Evolutionary conservation across 2,329 filamentous ascomycete genomes (phyloP).

Genomic region (Talaromyces sp.): DNA sequence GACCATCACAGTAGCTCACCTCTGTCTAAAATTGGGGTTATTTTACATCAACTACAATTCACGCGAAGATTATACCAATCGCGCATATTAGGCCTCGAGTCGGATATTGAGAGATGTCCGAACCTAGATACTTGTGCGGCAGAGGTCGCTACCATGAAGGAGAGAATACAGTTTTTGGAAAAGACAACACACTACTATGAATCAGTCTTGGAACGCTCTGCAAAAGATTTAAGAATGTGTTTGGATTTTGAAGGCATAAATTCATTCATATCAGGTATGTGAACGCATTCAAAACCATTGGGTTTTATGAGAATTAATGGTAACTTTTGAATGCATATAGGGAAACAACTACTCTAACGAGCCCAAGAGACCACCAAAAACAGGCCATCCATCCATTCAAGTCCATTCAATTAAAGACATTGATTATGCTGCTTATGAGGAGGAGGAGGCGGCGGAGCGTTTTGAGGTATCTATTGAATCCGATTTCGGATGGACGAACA

Average conservation of each 20-base stretch:
- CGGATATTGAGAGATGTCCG: not conserved
- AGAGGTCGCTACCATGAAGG: not conserved
- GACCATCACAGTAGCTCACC: not conserved
- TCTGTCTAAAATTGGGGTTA: not conserved
- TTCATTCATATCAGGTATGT: not conserved
- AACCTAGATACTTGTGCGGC: not conserved
- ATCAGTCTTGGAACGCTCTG: not conserved
- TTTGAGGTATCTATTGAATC: not conserved
- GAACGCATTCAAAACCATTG: not conserved
- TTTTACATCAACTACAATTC: not conserved
- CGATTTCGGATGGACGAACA: not conserved
- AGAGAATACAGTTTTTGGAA: not conserved
- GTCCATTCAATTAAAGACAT: constrained; percentile 7
- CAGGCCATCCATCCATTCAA: not conserved
- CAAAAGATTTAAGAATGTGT: not conserved
- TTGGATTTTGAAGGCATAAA: not conserved
- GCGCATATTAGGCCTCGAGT: not conserved
- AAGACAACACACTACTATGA: not conserved
- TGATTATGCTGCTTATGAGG: not conserved
- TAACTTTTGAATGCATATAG: not conserved
- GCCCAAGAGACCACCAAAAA: not conserved
- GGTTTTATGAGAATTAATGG: not conserved
- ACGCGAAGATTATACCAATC: not conserved
- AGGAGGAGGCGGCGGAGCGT: not conserved
- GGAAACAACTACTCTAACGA: not conserved